phyloP scores from a whole-genome alignment of 2,329 filamentous ascomycete genomes.

The Byssochlamys sp. region DNA sequence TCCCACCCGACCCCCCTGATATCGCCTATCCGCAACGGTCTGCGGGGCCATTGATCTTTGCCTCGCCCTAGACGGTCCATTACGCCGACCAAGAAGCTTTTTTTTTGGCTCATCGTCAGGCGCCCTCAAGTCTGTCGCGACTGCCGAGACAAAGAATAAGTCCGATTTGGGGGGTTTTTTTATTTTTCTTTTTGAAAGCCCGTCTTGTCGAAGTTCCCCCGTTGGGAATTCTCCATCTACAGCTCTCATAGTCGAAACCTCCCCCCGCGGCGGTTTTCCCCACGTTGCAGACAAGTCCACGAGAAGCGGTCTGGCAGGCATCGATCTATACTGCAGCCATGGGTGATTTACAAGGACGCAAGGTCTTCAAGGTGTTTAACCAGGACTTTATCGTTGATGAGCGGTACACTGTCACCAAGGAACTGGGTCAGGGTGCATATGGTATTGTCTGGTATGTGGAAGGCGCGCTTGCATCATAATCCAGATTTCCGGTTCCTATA shows the following conservation, averaged over 20 bases:
- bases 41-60: neutral
- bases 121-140: neutral
- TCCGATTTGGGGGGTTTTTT: neutral
- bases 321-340: constrained; percentile 29
- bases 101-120: neutral
- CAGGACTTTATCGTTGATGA: constrained; percentile 98
- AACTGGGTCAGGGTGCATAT: constrained; percentile 94
- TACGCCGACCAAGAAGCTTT: neutral
- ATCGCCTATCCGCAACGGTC: neutral
- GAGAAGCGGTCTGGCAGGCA: neutral
- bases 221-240: neutral
- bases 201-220: neutral
- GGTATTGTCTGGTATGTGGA: constrained; percentile 84
- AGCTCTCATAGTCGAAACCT: neutral
- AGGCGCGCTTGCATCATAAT: neutral
- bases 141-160: neutral
- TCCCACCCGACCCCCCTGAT: neutral
- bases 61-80: neutral
- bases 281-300: constrained; percentile 1
- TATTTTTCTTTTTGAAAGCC: neutral
- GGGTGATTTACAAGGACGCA: constrained; percentile 60
- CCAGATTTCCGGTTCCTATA: neutral
- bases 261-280: neutral
- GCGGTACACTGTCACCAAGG: constrained; percentile 96
- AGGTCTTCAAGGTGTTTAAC: constrained; percentile 99